A percentile compares a stretch with the other conserved stretches of the same genome.
Evolutionary conservation across 768 basidiomycete genomes (phyloP).

Genomic region (Chalciporus piperatus): DNA sequence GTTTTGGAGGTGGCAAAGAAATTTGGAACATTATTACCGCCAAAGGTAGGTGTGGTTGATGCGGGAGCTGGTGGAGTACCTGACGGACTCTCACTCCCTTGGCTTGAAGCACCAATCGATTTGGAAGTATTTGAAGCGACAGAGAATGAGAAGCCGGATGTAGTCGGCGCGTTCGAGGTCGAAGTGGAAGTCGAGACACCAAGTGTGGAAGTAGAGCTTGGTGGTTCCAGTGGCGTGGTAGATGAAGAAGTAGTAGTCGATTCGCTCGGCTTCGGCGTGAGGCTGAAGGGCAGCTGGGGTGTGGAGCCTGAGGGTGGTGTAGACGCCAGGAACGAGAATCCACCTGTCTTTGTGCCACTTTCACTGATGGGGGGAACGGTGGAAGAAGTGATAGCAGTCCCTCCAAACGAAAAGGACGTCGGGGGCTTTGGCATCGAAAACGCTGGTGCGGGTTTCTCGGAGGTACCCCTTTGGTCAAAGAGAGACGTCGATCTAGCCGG

Average conservation of each 20-base stretch:
- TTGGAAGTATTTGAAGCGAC: constrained; percentile 7
- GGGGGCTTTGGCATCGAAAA: constrained; percentile 40
- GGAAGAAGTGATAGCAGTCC: constrained; percentile 16
- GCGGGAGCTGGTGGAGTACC: constrained; percentile 3
- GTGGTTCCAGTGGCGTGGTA: constrained; percentile 13
- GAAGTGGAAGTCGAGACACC: constrained; percentile 8
- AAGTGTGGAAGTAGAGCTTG: constrained; percentile 32
- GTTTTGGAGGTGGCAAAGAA: constrained; percentile 23
- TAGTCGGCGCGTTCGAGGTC: constrained; percentile 6
- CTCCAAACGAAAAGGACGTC: constrained; percentile 32
- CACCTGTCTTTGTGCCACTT: constrained; percentile 15
- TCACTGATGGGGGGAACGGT: constrained; percentile 14
- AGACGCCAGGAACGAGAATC: constrained; percentile 27
- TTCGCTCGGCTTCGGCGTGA: constrained; percentile 21
- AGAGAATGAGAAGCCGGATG: constrained; percentile 20
- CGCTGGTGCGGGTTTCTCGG: constrained; percentile 16
- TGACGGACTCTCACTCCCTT: constrained; percentile 10
- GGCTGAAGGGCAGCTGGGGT: constrained; percentile 11
- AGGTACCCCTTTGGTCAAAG: constrained; percentile 7
- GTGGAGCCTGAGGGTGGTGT: constrained; percentile 18
- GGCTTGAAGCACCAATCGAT: constrained; percentile 6
- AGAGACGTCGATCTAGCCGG: constrained; percentile 12
- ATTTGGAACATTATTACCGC: constrained; percentile 15
- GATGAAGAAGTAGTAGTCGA: constrained; percentile 7
- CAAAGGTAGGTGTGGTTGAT: constrained; percentile 14